Evolutionary conservation across 306 rosid genomes (phyloP).

Genomic region (Rosa multiflora): DNA sequence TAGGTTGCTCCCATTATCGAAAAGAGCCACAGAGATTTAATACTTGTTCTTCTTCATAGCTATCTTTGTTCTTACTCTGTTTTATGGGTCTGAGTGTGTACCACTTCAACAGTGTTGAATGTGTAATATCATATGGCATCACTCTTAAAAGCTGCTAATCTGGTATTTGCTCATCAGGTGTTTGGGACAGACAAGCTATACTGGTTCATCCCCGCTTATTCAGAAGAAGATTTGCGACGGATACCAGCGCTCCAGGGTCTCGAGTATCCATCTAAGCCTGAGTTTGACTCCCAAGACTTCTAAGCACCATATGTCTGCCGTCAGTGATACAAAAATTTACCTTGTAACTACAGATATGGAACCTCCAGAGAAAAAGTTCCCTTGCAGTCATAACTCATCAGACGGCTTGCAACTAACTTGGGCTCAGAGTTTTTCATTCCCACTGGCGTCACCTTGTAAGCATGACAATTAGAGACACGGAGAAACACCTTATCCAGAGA

Average conservation of each 20-base stretch:
- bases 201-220: conserved; percentile 94
- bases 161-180: conserved; percentile 53
- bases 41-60: background rate
- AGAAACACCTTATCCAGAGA: background rate
- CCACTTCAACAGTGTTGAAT: background rate
- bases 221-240: conserved; percentile 85
- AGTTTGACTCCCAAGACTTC: conserved; percentile 77
- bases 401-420: conserved; percentile 33
- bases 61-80: background rate
- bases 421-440: conserved; percentile 28
- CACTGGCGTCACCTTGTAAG: conserved; percentile 23
- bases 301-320: conserved; percentile 30
- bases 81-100: background rate
- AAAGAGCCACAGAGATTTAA: background rate
- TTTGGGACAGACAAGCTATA: conserved; percentile 83
- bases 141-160: conserved; percentile 2
- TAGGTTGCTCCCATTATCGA: background rate
- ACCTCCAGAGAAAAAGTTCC: conserved; percentile 23
- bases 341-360: conserved; percentile 31
- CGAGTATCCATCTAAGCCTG: conserved; percentile 93
- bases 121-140: background rate
- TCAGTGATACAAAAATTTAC: conserved; percentile 14
- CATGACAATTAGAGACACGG: background rate
- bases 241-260: conserved; percentile 97
- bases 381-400: conserved; percentile 34